Base-by-base conservation (phyloP, 2,329 filamentous ascomycete species). In the Mycosphaerella arachidis region DNA sequence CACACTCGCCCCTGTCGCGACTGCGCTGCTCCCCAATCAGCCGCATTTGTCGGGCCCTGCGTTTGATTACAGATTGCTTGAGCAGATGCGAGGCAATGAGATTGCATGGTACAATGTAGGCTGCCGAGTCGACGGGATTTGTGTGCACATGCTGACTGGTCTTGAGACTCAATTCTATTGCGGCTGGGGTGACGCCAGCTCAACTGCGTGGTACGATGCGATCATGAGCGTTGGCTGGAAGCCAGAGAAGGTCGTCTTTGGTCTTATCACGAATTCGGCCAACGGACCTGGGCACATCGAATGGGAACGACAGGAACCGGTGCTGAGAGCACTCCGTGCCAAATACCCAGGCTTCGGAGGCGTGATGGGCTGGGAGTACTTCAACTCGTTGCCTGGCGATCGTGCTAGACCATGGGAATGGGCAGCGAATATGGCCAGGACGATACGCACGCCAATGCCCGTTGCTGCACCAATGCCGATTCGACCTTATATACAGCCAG, bases 331-430 rank as follows among this genome's bases (percentile, higher is more conserved):
- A 45, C 71, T 92, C 64, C 76, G 82, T 37, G 77, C 83, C 37
- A 80, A 80, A 60, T 90, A 90, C 68, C 83, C 84, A 1, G 77
- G 78, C 0, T 94, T 96, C 72, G 92, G 92, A 0, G 92, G 92
- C 0, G 86, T 97, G 6, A 94, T 94, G 86, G 91, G 91, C 2
- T 97, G 92, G 92, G 92, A 97, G 77, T 96, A 94, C 73, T 96
- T 93, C 77, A 95, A 96, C 77, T 85, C 87, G 57, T 73, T 86
- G 59, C 89, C 90, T 0, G 87, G 86, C 1, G 86, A 84, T 27
- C 72, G 71, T 1, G 77, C 78, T 12, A 76, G 80, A 57, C 89
- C 90, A 0, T 93, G 88, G 88, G 81, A 89, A 66, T 96, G 92
- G 92, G 90, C 89, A 0, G 81, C 80, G 51, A 81, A 82, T 58